Evolutionary conservation across 1,284 basidiomycete genomes (phyloP).

Genomic region (Rhodotorula sp.): DNA sequence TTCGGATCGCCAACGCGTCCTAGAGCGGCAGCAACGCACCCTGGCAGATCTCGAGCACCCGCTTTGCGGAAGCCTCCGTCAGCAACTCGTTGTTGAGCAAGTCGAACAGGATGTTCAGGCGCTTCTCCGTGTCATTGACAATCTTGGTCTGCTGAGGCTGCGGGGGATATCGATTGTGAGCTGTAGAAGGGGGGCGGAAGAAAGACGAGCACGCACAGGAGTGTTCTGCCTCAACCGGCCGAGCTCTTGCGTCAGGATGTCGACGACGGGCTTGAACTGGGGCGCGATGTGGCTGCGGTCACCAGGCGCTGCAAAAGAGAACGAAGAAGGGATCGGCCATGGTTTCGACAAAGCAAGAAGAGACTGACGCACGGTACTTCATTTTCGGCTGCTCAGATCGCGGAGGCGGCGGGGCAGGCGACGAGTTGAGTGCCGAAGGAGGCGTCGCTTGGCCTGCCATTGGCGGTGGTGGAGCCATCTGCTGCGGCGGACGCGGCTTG

Average conservation of each 20-base stretch:
- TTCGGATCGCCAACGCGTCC: background rate
- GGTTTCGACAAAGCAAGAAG: background rate
- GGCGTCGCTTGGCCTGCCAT: background rate
- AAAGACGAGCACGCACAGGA: constrained; percentile 20
- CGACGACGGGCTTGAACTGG: constrained; percentile 63
- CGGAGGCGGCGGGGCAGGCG: constrained; percentile 28
- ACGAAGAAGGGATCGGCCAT: background rate
- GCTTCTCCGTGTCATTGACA: constrained; percentile 81
- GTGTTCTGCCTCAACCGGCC: constrained; percentile 39
- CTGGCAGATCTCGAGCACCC: constrained; percentile 46
- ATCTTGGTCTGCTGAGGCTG: constrained; percentile 79
- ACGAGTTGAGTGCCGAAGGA: constrained; percentile 2
- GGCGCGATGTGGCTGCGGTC: constrained; percentile 88
- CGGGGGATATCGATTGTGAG: background rate
- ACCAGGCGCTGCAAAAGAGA: constrained; percentile 65
- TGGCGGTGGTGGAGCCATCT: constrained; percentile 5
- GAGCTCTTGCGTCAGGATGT: constrained; percentile 42
- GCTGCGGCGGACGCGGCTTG: constrained; percentile 8
- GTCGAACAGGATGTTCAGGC: constrained; percentile 84
- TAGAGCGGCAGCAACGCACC: constrained; percentile 28
- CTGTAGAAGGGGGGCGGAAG: background rate
- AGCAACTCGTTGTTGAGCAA: constrained; percentile 86
- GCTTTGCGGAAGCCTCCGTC: constrained; percentile 42
- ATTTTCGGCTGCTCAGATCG: constrained; percentile 45
- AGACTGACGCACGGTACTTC: constrained; percentile 73